phyloP scores from a whole-genome alignment of 768 basidiomycete genomes.

The Boletus patriciae region DNA sequence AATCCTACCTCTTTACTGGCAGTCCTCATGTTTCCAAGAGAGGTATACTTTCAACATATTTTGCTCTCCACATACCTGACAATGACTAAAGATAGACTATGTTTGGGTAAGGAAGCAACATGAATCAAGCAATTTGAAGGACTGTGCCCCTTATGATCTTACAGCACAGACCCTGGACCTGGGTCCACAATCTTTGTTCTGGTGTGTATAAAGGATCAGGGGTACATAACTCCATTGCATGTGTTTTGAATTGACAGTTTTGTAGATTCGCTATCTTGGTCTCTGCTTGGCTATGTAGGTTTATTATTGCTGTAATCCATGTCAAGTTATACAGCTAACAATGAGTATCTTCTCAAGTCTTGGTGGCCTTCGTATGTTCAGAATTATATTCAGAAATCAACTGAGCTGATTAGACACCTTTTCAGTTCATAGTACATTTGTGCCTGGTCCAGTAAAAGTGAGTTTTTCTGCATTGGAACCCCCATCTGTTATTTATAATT shows the following conservation, averaged over 20 bases:
- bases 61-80: background rate
- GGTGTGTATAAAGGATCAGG: background rate
- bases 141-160: background rate
- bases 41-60: background rate
- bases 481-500: background rate
- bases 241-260: background rate
- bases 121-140: no score
- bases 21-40: slow-evolving; percentile 11
- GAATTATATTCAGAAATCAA: fast-evolving
- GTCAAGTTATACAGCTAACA: background rate
- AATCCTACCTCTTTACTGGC: background rate
- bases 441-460: background rate
- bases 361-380: background rate
- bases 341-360: background rate
- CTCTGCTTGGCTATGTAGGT: slow-evolving; percentile 5
- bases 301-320: background rate
- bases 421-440: background rate
- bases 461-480: background rate
- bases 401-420: background rate
- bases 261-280: slow-evolving; percentile 3
- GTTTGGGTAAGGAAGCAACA: slow-evolving; percentile 13
- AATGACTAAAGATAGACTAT: slow-evolving; percentile 11
- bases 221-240: no score
- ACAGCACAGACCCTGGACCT: slow-evolving; percentile 8
- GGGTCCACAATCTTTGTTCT: slow-evolving; percentile 11